These are phyloP conservation scores for Senna tora DNA, from an alignment of 306 rosid species.

Conservation along the genomic window DNA sequence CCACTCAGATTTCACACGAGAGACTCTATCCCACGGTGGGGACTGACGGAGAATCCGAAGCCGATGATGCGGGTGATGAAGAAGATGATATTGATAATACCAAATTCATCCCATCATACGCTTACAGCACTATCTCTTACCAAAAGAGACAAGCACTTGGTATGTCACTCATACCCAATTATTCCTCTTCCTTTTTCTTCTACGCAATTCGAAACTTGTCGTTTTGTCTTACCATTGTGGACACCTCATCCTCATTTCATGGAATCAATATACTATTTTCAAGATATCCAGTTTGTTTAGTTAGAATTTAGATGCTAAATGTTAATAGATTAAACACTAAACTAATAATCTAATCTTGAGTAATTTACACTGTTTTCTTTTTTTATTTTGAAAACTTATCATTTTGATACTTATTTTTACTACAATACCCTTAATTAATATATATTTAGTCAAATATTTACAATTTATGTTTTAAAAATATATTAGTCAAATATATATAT, in stretches of 20 bases:
- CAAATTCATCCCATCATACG: constrained; percentile 66
- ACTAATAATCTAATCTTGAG: too few relatives aligned
- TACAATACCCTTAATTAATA: too few relatives aligned
- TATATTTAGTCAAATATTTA: too few relatives aligned
- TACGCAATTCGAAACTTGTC: background rate
- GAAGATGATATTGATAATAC: constrained; percentile 79
- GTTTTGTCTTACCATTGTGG: background rate
- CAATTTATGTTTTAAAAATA: too few relatives aligned
- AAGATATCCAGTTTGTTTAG: background rate
- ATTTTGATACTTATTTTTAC: too few relatives aligned
- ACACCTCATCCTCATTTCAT: background rate
- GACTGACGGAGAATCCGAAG: constrained; percentile 50
- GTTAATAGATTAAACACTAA: too few relatives aligned
- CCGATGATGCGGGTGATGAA: constrained; percentile 59
- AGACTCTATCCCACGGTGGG: constrained; percentile 40
- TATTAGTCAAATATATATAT: too few relatives aligned
- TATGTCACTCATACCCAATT: constrained; percentile 31
- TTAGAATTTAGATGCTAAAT: too few relatives aligned
- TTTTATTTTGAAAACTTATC: too few relatives aligned
- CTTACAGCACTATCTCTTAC: constrained; percentile 79
- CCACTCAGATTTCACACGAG: constrained; percentile 30
- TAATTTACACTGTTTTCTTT: too few relatives aligned
- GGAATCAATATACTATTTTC: background rate
- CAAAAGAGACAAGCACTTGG: constrained; percentile 97
- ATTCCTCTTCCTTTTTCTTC: background rate